These are phyloP conservation scores for Kodamaea kakaduensis DNA, from an alignment of 805 yeast genomes.

Conservation along the genomic window DNA sequence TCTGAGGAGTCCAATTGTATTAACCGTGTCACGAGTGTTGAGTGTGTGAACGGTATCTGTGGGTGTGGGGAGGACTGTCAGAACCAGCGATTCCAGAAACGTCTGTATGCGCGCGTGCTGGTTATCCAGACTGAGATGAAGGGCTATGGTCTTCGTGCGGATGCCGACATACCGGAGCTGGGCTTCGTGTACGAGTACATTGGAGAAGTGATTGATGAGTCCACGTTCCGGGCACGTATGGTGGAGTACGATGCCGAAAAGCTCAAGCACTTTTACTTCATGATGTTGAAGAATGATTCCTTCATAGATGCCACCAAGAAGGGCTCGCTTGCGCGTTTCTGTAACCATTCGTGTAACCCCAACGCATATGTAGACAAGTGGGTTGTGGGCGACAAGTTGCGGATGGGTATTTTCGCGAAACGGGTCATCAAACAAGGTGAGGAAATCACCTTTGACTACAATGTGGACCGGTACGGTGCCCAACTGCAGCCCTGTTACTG, in stretches of 20 bases:
- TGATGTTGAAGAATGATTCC: slow-evolving; percentile 92
- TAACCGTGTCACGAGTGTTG: slow-evolving; percentile 86
- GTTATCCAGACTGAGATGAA: slow-evolving; percentile 80
- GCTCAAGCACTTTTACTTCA: slow-evolving; percentile 82
- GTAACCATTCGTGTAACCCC: slow-evolving; percentile 94
- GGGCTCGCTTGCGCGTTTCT: slow-evolving; percentile 87
- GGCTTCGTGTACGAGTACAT: slow-evolving; percentile 87
- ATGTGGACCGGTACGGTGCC: slow-evolving; percentile 95
- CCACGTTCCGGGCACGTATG: slow-evolving; percentile 70
- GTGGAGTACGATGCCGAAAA: slow-evolving; percentile 64
- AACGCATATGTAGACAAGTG: slow-evolving; percentile 95
- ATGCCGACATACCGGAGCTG: slow-evolving; percentile 50
- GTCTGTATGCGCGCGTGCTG: slow-evolving; percentile 69
- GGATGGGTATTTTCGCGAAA: slow-evolving; percentile 94
- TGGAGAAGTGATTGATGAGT: slow-evolving; percentile 89
- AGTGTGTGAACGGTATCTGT: slow-evolving; percentile 71
- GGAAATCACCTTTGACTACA: slow-evolving; percentile 88
- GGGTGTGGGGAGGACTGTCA: slow-evolving; percentile 74
- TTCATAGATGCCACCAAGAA: slow-evolving; percentile 91
- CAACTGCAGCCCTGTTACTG: slow-evolving; percentile 92
- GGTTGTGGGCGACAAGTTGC: slow-evolving; percentile 86
- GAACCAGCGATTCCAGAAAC: slow-evolving; percentile 83
- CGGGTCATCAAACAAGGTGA: slow-evolving; percentile 70
- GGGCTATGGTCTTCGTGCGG: slow-evolving; percentile 87
- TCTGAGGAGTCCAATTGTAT: slow-evolving; percentile 85